Conservation (phyloP, 768 basidiomycete genomes). For the Mycena maculata region DNA sequence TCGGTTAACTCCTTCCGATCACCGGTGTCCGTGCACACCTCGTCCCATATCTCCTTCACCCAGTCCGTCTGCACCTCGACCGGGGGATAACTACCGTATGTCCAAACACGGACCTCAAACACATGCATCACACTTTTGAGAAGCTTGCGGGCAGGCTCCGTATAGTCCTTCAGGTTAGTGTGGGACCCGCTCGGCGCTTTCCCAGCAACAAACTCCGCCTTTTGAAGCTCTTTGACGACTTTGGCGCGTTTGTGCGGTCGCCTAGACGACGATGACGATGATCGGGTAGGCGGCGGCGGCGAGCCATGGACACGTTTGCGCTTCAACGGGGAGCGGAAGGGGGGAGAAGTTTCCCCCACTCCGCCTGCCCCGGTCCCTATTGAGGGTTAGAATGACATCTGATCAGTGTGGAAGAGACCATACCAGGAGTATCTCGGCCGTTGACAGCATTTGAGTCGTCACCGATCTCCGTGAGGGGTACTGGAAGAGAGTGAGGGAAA, state of each 20-base stretch:
- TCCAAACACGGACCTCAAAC: slow-evolving; percentile 21
- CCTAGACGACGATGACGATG: neutral
- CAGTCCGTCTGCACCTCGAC: slow-evolving; percentile 3
- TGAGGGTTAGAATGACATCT: no score
- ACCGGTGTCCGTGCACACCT: neutral
- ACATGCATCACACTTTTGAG: slow-evolving; percentile 2
- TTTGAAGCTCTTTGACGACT: neutral
- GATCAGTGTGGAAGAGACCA: no score
- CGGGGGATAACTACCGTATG: neutral
- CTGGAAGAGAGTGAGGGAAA: no score
- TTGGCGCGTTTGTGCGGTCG: neutral
- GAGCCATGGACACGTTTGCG: neutral
- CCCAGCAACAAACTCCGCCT: slow-evolving; percentile 15
- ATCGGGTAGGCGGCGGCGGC: neutral
- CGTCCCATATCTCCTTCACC: slow-evolving; percentile 23
- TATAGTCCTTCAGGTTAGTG: slow-evolving; percentile 15
- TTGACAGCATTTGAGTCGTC: no score
- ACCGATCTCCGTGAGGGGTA: no score
- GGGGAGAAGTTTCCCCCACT: no score
- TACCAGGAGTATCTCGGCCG: no score
- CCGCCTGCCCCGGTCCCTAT: no score
- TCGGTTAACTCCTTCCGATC: slow-evolving; percentile 12
- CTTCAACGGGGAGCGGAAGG: no score
- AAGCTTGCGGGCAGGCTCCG: neutral
- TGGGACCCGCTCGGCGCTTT: slow-evolving; percentile 14